Base-by-base conservation (phyloP, 345 rosid species). In the Passiflora organensis region DNA sequence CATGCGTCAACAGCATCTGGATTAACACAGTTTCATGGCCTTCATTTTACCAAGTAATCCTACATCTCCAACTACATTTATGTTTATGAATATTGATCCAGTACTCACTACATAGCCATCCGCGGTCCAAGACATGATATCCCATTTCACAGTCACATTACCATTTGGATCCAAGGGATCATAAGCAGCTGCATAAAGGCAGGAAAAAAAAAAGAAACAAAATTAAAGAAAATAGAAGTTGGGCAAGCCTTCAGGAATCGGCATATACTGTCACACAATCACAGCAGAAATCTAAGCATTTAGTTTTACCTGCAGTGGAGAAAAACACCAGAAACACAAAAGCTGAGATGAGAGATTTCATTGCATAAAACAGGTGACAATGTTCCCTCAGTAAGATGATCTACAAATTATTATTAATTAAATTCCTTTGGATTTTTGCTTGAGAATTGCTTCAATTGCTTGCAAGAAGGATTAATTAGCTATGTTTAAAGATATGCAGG, bases 111-210 rank as follows among this genome's bases (percentile, higher is more conserved):
- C 82, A 46, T 87, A 91, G 37, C 97, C 97, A 66, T 91, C 97
- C 10, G 81, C 10, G 2, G 91, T 90, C 95, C 95, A 90, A 16
- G 89, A 76, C 84, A 85, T 78, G 55, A 87, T 60, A 60, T 87
- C 97, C 97, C 97, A 91, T 83, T 76, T 87, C 22, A 91, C 70
- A 5, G 94, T 87, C 21, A 85, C 55, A 77, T 91, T 87, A 19
- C 96, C 94, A 56, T 62, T 84, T 11, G 97, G 97, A 77, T 87
- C 97, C 73, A 90, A 37, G 17, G 97, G 91, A 76, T 91, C 97
- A 69, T 83, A 91, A 2, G 96, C 97, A 70, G 73, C 97, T 90
- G 80, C 69, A 68, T 23, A 17, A 55, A n/a, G n/a, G 18, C 13
- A 63, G 41, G 39, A 50, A 48, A 58, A 14, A 51, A 54, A 17